Conservation (phyloP, 2,329 filamentous ascomycete species). For the Herpotrichia juniperi region DNA sequence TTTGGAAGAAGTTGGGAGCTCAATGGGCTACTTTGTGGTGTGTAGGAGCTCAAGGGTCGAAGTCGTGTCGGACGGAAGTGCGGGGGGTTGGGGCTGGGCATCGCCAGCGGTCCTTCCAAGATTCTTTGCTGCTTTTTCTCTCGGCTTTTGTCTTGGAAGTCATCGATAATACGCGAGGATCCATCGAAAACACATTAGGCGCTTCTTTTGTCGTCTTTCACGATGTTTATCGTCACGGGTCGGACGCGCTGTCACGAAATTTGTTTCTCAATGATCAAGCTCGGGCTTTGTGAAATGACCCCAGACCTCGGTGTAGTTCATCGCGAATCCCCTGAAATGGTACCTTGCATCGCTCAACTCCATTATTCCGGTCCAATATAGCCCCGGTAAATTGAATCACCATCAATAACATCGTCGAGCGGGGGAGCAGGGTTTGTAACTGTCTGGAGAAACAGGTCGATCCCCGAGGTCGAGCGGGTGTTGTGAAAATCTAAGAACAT, state of each 20-base stretch:
- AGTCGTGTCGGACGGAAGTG: neutral
- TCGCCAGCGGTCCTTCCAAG: neutral
- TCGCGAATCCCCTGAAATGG: neutral
- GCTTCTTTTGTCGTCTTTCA: neutral
- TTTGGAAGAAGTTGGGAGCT: neutral
- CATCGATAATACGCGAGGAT: neutral
- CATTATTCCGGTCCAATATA: neutral
- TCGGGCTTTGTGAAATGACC: neutral
- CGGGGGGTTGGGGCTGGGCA: slow-evolving; percentile 17
- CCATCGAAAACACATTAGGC: no score
- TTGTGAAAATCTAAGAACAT: neutral
- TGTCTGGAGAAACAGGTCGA: neutral
- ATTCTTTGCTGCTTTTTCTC: neutral
- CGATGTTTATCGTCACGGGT: neutral
- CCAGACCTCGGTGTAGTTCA: neutral
- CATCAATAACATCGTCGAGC: neutral
- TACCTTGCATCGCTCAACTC: neutral
- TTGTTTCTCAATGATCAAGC: neutral
- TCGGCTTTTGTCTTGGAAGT: neutral
- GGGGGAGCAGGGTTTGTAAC: neutral
- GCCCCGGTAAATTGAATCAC: neutral
- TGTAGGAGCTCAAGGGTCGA: neutral
- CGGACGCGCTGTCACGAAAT: neutral
- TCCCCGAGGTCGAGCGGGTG: neutral
- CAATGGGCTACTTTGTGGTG: neutral